Conservation (phyloP, 768 basidiomycete genomes). For the Pulveroboletus frians region DNA sequence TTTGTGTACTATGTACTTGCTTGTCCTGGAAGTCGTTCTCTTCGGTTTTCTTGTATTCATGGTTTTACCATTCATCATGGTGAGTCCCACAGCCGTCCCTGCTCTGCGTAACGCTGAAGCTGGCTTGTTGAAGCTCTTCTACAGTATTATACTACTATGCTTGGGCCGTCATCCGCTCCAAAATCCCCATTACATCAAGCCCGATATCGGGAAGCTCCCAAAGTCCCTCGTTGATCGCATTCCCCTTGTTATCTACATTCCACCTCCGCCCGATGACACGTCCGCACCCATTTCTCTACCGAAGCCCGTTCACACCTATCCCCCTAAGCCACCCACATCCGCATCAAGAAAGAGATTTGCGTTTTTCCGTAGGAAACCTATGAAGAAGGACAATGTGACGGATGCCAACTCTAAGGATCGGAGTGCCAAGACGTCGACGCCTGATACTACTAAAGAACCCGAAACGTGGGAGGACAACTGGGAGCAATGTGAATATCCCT, state of each 20-base stretch:
- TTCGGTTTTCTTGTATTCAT: conserved; percentile 76
- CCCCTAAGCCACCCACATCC: conserved; percentile 44
- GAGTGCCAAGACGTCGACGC: conserved; percentile 3
- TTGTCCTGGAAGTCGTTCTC: conserved; percentile 66
- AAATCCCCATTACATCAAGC: conserved; percentile 66
- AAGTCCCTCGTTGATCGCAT: conserved; percentile 71
- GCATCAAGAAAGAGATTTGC: conserved; percentile 43
- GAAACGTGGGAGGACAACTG: conserved; percentile 73
- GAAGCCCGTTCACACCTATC: conserved; percentile 52
- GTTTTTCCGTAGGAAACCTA: conserved; percentile 39
- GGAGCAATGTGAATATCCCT: conserved; percentile 74
- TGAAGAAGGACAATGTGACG: conserved; percentile 20
- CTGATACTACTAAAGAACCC: conserved; percentile 27
- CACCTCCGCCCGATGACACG: conserved; percentile 58
- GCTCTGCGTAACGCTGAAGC: conserved; percentile 3
- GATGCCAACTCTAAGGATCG: conserved; percentile 16
- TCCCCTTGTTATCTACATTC: conserved; percentile 82
- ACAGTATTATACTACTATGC: conserved; percentile 75
- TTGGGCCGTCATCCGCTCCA: conserved; percentile 77
- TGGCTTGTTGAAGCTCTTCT: conserved; percentile 49
- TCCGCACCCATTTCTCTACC: conserved; percentile 39
- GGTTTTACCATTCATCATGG: conserved; percentile 73
- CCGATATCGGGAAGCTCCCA: conserved; percentile 72
- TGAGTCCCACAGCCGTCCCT: conserved; percentile 34
- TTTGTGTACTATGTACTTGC: conserved; percentile 72